A percentile compares a stretch with the other conserved stretches of the same genome.
These are phyloP conservation scores for Xylaria sp. DNA, from an alignment of 2,329 filamentous ascomycete species.

Conservation along the genomic window DNA sequence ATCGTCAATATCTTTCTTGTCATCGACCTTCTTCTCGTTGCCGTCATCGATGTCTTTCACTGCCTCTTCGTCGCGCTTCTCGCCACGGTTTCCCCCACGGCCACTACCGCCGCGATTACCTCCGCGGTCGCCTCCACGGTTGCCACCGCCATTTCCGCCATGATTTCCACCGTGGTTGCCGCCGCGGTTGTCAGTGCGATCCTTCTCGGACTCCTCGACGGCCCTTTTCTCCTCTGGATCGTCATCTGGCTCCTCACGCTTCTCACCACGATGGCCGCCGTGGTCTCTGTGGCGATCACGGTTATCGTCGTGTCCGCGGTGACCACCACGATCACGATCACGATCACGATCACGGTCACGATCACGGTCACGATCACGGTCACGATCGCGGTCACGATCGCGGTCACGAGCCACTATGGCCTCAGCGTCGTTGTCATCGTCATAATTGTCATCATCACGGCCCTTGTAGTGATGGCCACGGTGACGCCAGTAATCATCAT, in stretches of 20 bases:
- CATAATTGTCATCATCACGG: neutral
- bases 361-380: neutral
- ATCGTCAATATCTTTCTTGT: neutral
- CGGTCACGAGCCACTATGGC: neutral
- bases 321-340: neutral
- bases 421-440: neutral
- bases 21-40: neutral
- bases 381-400: neutral
- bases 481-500: neutral
- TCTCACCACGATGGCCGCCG: neutral
- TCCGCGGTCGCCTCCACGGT: too few relatives aligned
- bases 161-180: too few relatives aligned
- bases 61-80: neutral
- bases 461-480: neutral
- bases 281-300: neutral
- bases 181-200: too few relatives aligned
- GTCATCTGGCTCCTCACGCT: neutral
- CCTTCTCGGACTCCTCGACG: too few relatives aligned
- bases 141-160: too few relatives aligned
- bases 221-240: too few relatives aligned
- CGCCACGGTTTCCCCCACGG: neutral
- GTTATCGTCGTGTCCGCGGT: neutral
- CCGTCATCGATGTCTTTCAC: neutral
- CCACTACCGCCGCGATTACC: neutral
- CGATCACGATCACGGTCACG: neutral